Percentiles rank a stretch among this genome's conserved stretches.
phyloP scores from a whole-genome alignment of 768 basidiomycete species.

The Crepidotus variabilis region DNA sequence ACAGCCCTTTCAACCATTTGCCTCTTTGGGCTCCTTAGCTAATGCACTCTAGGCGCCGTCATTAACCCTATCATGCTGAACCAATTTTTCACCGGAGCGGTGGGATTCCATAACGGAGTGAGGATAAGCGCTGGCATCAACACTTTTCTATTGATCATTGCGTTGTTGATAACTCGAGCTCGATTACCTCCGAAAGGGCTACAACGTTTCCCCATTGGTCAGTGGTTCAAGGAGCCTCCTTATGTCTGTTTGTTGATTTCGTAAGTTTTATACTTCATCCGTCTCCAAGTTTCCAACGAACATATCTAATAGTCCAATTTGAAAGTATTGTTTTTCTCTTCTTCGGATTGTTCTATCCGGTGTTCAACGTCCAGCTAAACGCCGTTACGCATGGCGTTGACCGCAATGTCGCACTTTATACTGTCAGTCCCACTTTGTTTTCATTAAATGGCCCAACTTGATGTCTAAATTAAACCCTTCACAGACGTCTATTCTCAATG shows the following conservation, averaged over 20 bases:
- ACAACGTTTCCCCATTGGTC: constrained; percentile 17
- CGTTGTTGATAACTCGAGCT: constrained; percentile 29
- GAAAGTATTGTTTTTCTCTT: constrained; percentile 26
- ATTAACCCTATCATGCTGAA: constrained; percentile 61
- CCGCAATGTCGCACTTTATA: constrained; percentile 43
- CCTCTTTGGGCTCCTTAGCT: neutral
- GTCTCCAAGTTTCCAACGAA: no score
- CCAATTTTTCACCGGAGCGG: constrained; percentile 37
- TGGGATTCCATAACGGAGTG: constrained; percentile 26
- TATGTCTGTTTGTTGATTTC: constrained; percentile 15
- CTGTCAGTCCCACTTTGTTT: constrained; percentile 26
- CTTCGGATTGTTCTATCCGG: constrained; percentile 37
- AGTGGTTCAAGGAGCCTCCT: constrained; percentile 28
- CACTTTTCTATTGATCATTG: constrained; percentile 28
- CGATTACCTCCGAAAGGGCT: constrained; percentile 29
- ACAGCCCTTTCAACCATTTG: constrained; percentile 1
- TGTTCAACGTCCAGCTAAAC: constrained; percentile 51
- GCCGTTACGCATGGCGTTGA: constrained; percentile 40
- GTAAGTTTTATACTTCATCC: neutral
- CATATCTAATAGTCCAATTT: neutral
- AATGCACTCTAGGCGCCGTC: constrained; percentile 39
- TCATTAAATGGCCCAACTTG: neutral
- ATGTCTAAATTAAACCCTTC: neutral
- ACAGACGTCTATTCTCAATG: constrained; percentile 55
- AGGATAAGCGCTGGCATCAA: no score